A percentile compares a stretch with the other conserved stretches of the same genome.
Evolutionary conservation across 208 protist species (phyloP).

Genomic region (Blechomonas ayalai): DNA sequence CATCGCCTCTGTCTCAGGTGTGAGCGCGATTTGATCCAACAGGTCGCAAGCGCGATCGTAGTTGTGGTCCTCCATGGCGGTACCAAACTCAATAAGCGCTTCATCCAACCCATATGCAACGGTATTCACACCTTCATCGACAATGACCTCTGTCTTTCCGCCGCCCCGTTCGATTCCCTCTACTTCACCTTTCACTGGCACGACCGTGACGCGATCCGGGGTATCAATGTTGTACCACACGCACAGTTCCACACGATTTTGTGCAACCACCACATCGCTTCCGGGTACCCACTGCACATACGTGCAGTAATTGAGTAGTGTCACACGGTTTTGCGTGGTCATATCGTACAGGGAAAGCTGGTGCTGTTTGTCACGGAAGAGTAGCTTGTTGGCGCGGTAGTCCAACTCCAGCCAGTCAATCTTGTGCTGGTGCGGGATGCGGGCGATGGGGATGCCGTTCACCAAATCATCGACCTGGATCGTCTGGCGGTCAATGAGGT

Average conservation of each 20-base stretch:
- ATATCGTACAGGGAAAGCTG: constrained; percentile 94
- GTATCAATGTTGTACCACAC: constrained; percentile 97
- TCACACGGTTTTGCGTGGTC: constrained; percentile 72
- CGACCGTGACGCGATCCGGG: constrained; percentile 91
- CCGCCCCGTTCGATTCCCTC: constrained; percentile 93
- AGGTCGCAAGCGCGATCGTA: constrained; percentile 89
- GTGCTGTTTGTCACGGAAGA: constrained; percentile 96
- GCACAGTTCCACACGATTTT: constrained; percentile 93
- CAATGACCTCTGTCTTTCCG: constrained; percentile 94
- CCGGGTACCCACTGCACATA: constrained; percentile 98
- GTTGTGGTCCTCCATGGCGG: constrained; percentile 91
- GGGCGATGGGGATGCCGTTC: constrained; percentile 75
- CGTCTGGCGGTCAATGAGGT: constrained; percentile 94
- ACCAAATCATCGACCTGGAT: constrained; percentile 93
- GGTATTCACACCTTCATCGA: constrained; percentile 94
- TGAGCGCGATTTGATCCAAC: constrained; percentile 82
- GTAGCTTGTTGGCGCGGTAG: constrained; percentile 87
- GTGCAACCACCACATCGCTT: constrained; percentile 97
- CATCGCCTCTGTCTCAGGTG: constrained; percentile 93
- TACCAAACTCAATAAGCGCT: constrained; percentile 95
- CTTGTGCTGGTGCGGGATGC: constrained; percentile 86
- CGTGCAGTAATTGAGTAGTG: constrained; percentile 93
- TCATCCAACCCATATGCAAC: constrained; percentile 94
- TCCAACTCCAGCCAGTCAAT: constrained; percentile 97
- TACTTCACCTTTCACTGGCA: constrained; percentile 96